Conservation (phyloP, 1,284 basidiomycete genomes). For the Rhodotorula mucilaginosa region DNA sequence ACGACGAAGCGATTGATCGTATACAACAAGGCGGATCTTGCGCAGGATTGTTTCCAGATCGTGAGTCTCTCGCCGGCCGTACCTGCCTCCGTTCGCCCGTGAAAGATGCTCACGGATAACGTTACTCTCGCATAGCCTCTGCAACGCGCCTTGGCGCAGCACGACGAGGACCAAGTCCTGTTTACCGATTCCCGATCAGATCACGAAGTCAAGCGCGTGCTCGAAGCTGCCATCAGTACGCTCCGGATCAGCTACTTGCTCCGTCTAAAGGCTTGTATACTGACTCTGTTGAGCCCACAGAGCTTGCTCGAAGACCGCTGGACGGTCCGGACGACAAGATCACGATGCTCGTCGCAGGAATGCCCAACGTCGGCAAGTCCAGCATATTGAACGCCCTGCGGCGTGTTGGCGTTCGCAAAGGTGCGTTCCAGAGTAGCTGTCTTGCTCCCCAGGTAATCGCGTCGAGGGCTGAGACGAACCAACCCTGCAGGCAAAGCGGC, state of each 20-base stretch:
- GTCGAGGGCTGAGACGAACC: conserved; percentile 9
- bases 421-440: conserved; percentile 54
- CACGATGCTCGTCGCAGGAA: conserved; percentile 78
- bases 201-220: conserved; percentile 52
- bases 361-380: conserved; percentile 99
- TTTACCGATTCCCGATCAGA: conserved; percentile 56
- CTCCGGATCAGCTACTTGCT: background rate
- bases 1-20: conserved; percentile 71
- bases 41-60: conserved; percentile 77
- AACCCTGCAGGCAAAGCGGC: conserved; percentile 69
- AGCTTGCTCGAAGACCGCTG: conserved; percentile 27
- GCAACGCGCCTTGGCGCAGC: conserved; percentile 50
- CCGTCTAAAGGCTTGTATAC: background rate
- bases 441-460: background rate
- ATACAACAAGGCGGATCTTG: conserved; percentile 89
- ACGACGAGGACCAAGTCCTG: conserved; percentile 53
- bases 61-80: conserved; percentile 55
- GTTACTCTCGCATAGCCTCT: conserved; percentile 49
- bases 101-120: background rate
- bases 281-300: background rate
- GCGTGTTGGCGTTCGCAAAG: conserved; percentile 78
- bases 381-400: conserved; percentile 89
- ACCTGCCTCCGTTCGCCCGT: background rate
- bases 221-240: conserved; percentile 52
- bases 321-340: conserved; percentile 45